These are phyloP conservation scores for Symbiodinium pilosum DNA, from an alignment of 73 alveolate genomes.

Conservation along the genomic window DNA sequence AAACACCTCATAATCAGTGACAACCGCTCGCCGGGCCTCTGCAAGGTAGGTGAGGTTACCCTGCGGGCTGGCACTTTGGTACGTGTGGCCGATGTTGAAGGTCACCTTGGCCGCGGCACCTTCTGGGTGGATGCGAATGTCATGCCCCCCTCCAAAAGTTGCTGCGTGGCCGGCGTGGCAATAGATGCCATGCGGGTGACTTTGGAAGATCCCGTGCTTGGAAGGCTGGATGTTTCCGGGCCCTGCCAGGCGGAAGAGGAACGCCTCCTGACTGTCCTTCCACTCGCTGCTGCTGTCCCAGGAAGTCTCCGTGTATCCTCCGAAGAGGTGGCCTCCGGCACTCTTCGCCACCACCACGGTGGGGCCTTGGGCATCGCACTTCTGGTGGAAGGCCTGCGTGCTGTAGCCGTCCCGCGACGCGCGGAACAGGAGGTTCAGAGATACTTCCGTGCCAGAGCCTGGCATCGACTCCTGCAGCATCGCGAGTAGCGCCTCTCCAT, in stretches of 20 bases:
- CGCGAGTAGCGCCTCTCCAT: background rate
- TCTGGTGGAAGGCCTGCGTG: background rate
- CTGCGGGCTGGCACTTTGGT: background rate
- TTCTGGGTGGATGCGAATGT: background rate
- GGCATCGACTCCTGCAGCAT: no score
- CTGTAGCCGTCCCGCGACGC: background rate
- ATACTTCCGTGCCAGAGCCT: no score
- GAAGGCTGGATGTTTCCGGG: background rate
- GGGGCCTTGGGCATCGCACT: conserved; percentile 30
- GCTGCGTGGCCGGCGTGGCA: background rate
- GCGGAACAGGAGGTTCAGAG: background rate
- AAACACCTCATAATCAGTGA: background rate
- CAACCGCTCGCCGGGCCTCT: conserved; percentile 7
- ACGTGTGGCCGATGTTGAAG: background rate
- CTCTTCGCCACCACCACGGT: background rate
- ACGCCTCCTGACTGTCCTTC: background rate
- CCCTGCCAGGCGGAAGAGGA: conserved; percentile 1
- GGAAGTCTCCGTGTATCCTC: background rate
- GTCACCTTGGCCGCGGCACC: background rate
- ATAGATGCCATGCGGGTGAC: background rate
- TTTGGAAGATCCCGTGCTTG: background rate
- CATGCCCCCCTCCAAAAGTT: background rate
- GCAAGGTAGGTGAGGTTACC: conserved; percentile 18
- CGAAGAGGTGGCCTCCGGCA: background rate
- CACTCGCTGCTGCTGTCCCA: conserved; percentile 3